Evolutionary conservation across 768 basidiomycete genomes (phyloP), one percentile per base, ranked within the genome.

Genomic region (Trametes gibbosa): DNA sequence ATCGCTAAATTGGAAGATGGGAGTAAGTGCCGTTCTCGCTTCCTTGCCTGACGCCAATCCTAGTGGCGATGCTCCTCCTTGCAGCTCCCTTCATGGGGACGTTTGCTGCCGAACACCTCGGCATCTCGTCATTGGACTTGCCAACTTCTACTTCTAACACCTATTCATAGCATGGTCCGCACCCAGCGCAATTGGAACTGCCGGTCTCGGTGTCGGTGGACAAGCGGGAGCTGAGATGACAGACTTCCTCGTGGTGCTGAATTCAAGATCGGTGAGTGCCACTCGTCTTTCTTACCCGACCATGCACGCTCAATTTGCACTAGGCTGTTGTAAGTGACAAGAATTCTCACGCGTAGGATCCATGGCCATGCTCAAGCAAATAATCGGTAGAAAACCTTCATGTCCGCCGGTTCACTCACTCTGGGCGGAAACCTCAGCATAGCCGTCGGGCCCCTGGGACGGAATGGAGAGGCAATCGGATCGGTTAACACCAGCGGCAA

Each of bases 141-240:
- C 9, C 9, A n/a, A 6, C 34, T 14, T 4, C 7, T n/a, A 4
- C 29, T 19, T 1, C 29, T 43, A 25, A 45, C 41, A 1, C 29
- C 29, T n/a, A 49, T 23, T 48, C 7, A 13, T 59, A 94, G 90
- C 83, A 37, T 99, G 95, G 95, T 92, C 91, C 35, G 86, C 95
- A 19, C 97, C 97, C 3, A 90, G 89, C 69, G 97, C 96, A 2
- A 96, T 99, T 45, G 95, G 95, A 24, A 87, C 92, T 3, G 96
- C 89, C 14, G 96, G 96, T 0, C 69, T 95, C 5, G 96, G 96
- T 0, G 76, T 95, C 4, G 97, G 96, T 19, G 84, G 88, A 19
- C 90, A 92, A 67, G 79, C 82, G 19, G 90, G 90, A 21, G 89
- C 89, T 47, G 90, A 93, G 71, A 83, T 96, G 77, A 96, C 94